phyloP scores from a whole-genome alignment of 345 rosid genomes.

The Passiflora organensis region DNA sequence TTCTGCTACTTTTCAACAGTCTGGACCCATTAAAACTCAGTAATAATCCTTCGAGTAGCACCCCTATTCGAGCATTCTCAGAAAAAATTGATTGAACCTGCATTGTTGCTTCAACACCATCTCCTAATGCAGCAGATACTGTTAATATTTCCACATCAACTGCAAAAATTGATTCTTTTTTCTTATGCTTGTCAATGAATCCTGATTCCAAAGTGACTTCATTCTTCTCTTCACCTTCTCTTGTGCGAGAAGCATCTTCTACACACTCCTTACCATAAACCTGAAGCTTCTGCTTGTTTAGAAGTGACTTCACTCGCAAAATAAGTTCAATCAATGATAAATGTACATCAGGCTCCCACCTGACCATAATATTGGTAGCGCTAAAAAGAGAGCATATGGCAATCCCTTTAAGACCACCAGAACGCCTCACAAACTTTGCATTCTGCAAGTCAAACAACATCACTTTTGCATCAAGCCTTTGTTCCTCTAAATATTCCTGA shows the following conservation, averaged over 20 bases:
- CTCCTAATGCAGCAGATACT: constrained; percentile 82
- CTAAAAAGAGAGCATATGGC: constrained; percentile 90
- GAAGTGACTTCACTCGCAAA: constrained; percentile 57
- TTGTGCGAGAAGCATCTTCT: constrained; percentile 38
- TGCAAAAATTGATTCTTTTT: constrained; percentile 89
- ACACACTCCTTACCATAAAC: constrained; percentile 27
- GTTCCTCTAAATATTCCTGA: constrained; percentile 63
- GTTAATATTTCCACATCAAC: constrained; percentile 81
- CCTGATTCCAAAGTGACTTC: constrained; percentile 38
- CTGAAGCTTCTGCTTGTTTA: constrained; percentile 52
- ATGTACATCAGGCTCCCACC: constrained; percentile 97
- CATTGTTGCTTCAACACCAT: constrained; percentile 74
- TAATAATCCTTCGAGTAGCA: constrained; percentile 86
- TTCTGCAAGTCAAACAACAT: constrained; percentile 75
- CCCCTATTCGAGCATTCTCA: constrained; percentile 90
- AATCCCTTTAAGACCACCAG: constrained; percentile 83
- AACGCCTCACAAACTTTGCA: constrained; percentile 79
- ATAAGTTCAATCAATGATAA: constrained; percentile 68
- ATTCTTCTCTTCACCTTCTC: constrained; percentile 38
- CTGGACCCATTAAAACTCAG: constrained; percentile 70
- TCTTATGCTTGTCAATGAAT: constrained; percentile 57
- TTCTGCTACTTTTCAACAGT: constrained; percentile 72
- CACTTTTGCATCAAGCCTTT: constrained; percentile 48
- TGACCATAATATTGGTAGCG: constrained; percentile 70
- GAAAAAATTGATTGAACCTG: constrained; percentile 95